Evolutionary conservation across 164 flowering plant species (phyloP).

Genomic region (Vitis rupestris): DNA sequence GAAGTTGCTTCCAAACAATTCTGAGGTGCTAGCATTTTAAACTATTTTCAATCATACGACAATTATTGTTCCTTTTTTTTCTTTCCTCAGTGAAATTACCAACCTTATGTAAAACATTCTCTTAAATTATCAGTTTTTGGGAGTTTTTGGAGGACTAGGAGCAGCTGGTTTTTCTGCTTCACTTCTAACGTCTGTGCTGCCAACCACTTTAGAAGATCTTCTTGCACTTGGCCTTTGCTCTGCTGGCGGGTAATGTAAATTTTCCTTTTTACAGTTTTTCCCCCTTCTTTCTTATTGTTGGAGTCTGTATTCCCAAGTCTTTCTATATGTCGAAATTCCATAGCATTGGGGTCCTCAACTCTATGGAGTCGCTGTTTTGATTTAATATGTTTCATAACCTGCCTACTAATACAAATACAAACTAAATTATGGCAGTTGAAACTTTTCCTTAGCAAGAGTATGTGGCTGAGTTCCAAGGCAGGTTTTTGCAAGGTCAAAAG

Average conservation of each 20-base stretch:
- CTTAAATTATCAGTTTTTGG: constrained; percentile 51
- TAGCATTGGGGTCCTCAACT: too few relatives aligned
- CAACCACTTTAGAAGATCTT: constrained; percentile 90
- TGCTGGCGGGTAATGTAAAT: constrained; percentile 75
- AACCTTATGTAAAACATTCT: constrained; percentile 2
- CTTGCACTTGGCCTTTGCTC: constrained; percentile 97
- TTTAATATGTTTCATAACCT: background rate
- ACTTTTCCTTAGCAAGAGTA: too few relatives aligned
- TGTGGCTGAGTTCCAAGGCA: too few relatives aligned
- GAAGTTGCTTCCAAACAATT: background rate
- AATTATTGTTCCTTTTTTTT: background rate
- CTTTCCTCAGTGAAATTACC: background rate
- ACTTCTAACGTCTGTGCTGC: constrained; percentile 83
- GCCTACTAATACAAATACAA: background rate
- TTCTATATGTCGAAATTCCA: too few relatives aligned
- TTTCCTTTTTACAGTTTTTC: background rate
- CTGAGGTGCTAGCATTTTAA: background rate
- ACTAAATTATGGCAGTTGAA: background rate
- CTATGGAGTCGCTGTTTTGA: background rate
- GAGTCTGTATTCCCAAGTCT: too few relatives aligned
- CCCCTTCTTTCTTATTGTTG: too few relatives aligned
- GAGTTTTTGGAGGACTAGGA: constrained; percentile 89
- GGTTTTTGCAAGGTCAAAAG: background rate
- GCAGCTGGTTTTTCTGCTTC: constrained; percentile 96
- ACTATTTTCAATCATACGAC: too few relatives aligned